phyloP scores from a whole-genome alignment of 164 flowering plant species.

The Malania oleifera region DNA sequence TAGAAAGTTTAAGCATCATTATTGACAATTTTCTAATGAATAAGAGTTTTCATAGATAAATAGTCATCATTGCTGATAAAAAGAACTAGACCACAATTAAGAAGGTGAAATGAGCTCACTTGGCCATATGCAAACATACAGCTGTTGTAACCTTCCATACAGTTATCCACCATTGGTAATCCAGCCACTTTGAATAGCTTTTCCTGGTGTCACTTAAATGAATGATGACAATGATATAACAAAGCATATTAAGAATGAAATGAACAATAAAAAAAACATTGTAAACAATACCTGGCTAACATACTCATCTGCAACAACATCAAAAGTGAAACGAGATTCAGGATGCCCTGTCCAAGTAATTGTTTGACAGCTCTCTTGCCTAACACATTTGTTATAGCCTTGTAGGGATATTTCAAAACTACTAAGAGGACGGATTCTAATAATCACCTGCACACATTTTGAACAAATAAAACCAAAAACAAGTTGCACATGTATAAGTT shows the following conservation, averaged over 20 bases:
- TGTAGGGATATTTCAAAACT: constrained; percentile 72
- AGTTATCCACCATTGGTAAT: constrained; percentile 94
- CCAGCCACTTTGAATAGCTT: constrained; percentile 91
- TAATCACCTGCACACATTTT: constrained; percentile 60
- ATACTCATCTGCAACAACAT: constrained; percentile 88
- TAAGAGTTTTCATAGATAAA: too few relatives aligned
- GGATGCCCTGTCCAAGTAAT: constrained; percentile 95
- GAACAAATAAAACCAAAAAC: not conserved
- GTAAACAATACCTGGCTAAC: constrained; percentile 65
- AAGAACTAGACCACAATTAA: not conserved
- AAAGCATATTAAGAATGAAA: not conserved
- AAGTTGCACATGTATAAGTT: too few relatives aligned
- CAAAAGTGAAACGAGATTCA: constrained; percentile 91
- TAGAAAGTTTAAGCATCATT: too few relatives aligned
- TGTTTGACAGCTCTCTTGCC: constrained; percentile 73
- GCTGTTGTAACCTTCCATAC: constrained; percentile 93
- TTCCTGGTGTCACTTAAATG: constrained; percentile 46
- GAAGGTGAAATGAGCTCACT: constrained; percentile 33
- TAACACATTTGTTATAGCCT: constrained; percentile 74
- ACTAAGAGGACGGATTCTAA: constrained; percentile 83
- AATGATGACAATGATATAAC: not conserved
- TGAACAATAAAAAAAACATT: not conserved
- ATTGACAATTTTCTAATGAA: too few relatives aligned
- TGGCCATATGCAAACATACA: constrained; percentile 99
- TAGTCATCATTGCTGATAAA: not conserved